Evolutionary conservation across 441 rosid genomes (phyloP).

Genomic region (Manihot esculenta): DNA sequence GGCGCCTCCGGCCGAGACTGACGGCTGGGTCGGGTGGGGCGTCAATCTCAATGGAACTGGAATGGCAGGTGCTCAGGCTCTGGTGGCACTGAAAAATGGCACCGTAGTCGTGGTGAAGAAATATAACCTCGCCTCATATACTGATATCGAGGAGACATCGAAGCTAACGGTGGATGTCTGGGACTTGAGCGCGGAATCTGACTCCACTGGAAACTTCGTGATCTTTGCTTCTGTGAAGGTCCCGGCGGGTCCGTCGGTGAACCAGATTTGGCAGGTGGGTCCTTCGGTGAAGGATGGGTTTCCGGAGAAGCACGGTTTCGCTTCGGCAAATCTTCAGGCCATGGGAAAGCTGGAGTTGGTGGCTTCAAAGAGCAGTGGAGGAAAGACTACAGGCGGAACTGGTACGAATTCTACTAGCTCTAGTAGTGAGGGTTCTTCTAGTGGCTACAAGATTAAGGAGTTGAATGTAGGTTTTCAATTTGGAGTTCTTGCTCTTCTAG

Average conservation of each 20-base stretch:
- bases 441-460: conserved; percentile 2
- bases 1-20: conserved; percentile 40
- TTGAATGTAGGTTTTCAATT: conserved; percentile 30
- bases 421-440: not conserved
- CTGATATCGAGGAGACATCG: conserved; percentile 19
- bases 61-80: conserved; percentile 74
- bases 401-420: not conserved
- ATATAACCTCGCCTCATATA: conserved; percentile 41
- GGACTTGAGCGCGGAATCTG: conserved; percentile 41
- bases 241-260: conserved; percentile 38
- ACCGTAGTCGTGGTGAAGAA: conserved; percentile 36
- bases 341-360: conserved; percentile 27
- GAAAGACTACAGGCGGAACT: not conserved
- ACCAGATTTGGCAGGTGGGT: conserved; percentile 88
- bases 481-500: conserved; percentile 29
- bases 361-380: not conserved
- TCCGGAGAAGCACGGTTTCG: conserved; percentile 39
- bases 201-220: conserved; percentile 27
- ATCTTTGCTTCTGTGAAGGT: conserved; percentile 61
- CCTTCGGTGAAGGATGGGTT: conserved; percentile 34
- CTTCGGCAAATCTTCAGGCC: conserved; percentile 29
- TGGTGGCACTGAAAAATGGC: conserved; percentile 53
- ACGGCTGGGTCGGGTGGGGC: conserved; percentile 85
- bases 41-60: conserved; percentile 55
- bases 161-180: conserved; percentile 50